phyloP scores from a whole-genome alignment of 1,139 yeast genomes.

The Magnusiomyces paraingens region DNA sequence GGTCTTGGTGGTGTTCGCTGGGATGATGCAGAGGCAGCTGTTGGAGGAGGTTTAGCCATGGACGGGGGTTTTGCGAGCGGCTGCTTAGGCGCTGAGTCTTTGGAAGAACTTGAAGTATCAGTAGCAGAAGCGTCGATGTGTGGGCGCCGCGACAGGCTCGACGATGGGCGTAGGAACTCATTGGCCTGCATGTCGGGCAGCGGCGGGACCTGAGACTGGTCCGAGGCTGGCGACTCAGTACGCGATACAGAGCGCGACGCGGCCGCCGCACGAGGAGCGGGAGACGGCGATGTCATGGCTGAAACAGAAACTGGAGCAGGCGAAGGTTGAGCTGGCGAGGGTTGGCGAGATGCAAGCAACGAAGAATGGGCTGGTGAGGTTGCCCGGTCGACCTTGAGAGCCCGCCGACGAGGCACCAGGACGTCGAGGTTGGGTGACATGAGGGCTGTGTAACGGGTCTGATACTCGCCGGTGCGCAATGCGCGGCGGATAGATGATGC shows the following conservation, averaged over 20 bases:
- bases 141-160: not conserved
- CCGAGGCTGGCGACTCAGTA: not conserved
- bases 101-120: too few relatives aligned
- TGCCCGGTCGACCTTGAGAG: not conserved
- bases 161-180: not conserved
- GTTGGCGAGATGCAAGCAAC: constrained; percentile 1
- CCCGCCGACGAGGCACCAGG: not conserved
- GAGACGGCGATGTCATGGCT: not conserved
- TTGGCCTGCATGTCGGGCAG: not conserved
- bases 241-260: not conserved
- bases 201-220: not conserved
- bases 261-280: not conserved
- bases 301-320: not conserved
- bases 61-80: not conserved
- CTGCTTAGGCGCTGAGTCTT: not conserved
- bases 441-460: constrained; percentile 17
- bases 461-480: constrained; percentile 16
- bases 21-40: not conserved
- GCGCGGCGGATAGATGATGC: constrained; percentile 17
- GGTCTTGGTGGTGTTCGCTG: not conserved
- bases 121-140: not conserved
- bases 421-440: constrained; percentile 7
- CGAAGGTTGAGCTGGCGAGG: constrained; percentile 6
- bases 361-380: constrained; percentile 11
- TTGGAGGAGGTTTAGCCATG: not conserved